A percentile compares a stretch with the other conserved stretches of the same genome.
These are phyloP conservation scores for Remersonia thermophila DNA, from an alignment of 2,329 filamentous ascomycete genomes.

Conservation along the genomic window DNA sequence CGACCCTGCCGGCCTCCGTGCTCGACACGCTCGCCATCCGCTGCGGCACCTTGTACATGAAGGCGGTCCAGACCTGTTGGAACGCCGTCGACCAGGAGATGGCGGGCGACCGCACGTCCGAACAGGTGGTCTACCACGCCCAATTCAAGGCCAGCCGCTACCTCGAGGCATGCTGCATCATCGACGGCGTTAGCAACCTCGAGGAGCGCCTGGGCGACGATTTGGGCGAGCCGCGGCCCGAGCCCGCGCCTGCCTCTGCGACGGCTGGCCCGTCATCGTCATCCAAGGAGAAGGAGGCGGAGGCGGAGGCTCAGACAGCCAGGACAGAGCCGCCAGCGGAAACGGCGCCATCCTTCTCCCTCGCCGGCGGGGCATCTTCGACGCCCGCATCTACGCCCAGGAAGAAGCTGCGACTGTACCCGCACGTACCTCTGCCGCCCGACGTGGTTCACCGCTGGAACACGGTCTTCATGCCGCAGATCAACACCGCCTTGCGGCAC, in stretches of 20 bases:
- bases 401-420: constrained; percentile 44
- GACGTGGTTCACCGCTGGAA: constrained; percentile 63
- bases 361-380: no score
- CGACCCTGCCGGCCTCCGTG: constrained; percentile 48
- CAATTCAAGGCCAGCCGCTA: constrained; percentile 45
- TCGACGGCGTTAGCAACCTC: constrained; percentile 46
- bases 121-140: constrained; percentile 39
- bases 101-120: constrained; percentile 31
- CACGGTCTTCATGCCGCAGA: constrained; percentile 54
- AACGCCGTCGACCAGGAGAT: constrained; percentile 54
- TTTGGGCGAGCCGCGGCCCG: constrained; percentile 20
- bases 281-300: background rate
- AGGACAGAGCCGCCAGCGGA: background rate
- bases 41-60: constrained; percentile 64
- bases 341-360: background rate
- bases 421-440: constrained; percentile 44
- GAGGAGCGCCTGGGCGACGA: constrained; percentile 42
- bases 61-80: constrained; percentile 61
- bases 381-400: constrained; percentile 9
- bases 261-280: constrained; percentile 2
- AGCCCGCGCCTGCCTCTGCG: constrained; percentile 8
- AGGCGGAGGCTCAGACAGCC: background rate
- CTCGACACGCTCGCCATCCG: constrained; percentile 51
- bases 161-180: constrained; percentile 48
- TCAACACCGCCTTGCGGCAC: constrained; percentile 57